phyloP scores from a whole-genome alignment of 129 eudicot species.

The Lactuca saligna region DNA sequence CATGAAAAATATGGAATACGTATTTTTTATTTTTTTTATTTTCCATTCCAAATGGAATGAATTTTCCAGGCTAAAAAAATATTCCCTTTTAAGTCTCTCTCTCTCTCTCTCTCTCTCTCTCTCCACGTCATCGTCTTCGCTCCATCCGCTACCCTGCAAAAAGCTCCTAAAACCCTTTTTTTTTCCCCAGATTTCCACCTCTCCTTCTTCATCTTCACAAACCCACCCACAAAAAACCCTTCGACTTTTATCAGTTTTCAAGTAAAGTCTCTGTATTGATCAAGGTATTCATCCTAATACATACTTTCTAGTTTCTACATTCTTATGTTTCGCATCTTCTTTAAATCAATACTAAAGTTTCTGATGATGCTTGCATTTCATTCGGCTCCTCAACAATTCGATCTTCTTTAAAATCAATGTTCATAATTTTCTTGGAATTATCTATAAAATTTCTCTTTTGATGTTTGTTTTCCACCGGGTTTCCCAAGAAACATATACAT shows the following conservation, averaged over 20 bases:
- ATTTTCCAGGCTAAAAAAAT: not conserved
- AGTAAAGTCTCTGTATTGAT: slow-evolving; percentile 5
- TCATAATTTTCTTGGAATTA: slow-evolving; percentile 23
- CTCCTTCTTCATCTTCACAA: slow-evolving; percentile 9
- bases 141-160: slow-evolving; percentile 40
- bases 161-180: slow-evolving; percentile 25
- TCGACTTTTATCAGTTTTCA: slow-evolving; percentile 17
- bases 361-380: not conserved
- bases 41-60: not conserved
- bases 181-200: not conserved
- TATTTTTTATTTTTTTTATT: too few species aligned
- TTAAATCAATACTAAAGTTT: not conserved
- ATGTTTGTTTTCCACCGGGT: not conserved
- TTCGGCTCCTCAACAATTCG: not conserved
- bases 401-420: not conserved
- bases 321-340: not conserved
- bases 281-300: slow-evolving; percentile 19
- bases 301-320: slow-evolving; percentile 1
- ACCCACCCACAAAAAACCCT: slow-evolving; percentile 2
- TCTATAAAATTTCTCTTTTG: slow-evolving; percentile 1
- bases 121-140: slow-evolving; percentile 35
- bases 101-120: not conserved
- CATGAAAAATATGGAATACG: too few species aligned
- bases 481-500: not conserved
- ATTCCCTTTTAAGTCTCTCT: not conserved